These are phyloP conservation scores for Paramyrothecium sp. DNA, from an alignment of 2,329 filamentous ascomycete species.

Conservation along the genomic window DNA sequence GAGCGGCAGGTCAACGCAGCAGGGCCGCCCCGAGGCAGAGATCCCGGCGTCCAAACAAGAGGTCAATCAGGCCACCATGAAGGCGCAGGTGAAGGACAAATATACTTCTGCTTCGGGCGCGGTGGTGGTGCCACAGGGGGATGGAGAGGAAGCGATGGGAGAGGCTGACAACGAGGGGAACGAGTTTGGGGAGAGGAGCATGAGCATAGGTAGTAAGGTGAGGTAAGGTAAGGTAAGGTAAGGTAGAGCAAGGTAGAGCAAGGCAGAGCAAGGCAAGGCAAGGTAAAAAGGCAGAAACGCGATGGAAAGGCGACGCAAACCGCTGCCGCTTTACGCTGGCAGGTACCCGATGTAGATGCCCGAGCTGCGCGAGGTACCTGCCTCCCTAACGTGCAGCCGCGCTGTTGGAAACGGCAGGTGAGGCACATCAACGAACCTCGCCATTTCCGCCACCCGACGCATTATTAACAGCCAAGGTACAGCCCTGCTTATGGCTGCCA, in stretches of 20 bases:
- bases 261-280: neutral
- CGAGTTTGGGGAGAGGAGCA: neutral
- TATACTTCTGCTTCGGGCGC: neutral
- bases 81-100: neutral
- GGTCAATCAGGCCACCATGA: neutral
- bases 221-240: neutral
- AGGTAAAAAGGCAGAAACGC: neutral
- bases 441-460: neutral
- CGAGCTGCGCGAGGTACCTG: neutral
- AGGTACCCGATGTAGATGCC: neutral
- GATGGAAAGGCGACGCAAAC: neutral
- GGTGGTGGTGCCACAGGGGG: neutral
- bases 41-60: neutral
- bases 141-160: neutral
- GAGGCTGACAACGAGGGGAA: no score
- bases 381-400: neutral
- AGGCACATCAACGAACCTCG: neutral
- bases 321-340: neutral
- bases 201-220: neutral
- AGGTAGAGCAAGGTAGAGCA: neutral
- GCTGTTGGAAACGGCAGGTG: no score
- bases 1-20: no score
- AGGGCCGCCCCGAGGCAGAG: no score
- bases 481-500: neutral
- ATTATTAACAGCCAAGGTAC: neutral